Evolutionary conservation across 2,329 filamentous ascomycete genomes (phyloP).

Genomic region (Pseudofabraea citricarpa): DNA sequence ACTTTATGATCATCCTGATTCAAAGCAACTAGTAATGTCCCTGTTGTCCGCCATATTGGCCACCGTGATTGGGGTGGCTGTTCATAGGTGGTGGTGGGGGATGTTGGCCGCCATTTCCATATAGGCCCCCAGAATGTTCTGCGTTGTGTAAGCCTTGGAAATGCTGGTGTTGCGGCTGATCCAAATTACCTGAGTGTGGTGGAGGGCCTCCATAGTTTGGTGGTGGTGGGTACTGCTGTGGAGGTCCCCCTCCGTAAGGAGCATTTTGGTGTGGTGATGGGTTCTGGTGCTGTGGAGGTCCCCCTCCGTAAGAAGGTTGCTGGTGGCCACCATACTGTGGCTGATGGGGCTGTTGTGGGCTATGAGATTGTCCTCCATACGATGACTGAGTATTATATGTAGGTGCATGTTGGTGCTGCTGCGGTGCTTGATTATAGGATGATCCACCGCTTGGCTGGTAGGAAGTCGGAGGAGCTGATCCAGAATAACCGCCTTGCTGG

Average conservation of each 20-base stretch:
- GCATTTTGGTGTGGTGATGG: conserved; percentile 10
- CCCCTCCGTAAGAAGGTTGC: conserved; percentile 16
- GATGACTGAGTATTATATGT: conserved; percentile 7
- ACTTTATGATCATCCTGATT: no score
- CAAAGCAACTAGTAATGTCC: neutral
- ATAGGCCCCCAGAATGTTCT: conserved; percentile 20
- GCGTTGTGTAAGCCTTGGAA: conserved; percentile 19
- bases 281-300: conserved; percentile 16
- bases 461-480: conserved; percentile 56
- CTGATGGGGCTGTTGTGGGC: conserved; percentile 4
- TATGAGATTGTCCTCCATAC: conserved; percentile 2
- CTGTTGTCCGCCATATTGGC: neutral
- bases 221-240: conserved; percentile 14
- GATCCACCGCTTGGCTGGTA: conserved; percentile 41
- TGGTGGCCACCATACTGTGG: conserved; percentile 5
- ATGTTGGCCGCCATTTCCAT: conserved; percentile 12
- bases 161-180: conserved; percentile 17
- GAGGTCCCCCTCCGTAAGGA: conserved; percentile 7
- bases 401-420: conserved; percentile 1
- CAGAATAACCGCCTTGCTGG: conserved; percentile 51
- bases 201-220: conserved; percentile 13
- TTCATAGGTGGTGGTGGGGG: conserved; percentile 8
- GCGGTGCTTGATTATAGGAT: conserved; percentile 11
- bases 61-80: conserved; percentile 6
- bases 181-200: conserved; percentile 15